Conservation (phyloP, 345 rosid species). For the Eutrema japonicum region DNA sequence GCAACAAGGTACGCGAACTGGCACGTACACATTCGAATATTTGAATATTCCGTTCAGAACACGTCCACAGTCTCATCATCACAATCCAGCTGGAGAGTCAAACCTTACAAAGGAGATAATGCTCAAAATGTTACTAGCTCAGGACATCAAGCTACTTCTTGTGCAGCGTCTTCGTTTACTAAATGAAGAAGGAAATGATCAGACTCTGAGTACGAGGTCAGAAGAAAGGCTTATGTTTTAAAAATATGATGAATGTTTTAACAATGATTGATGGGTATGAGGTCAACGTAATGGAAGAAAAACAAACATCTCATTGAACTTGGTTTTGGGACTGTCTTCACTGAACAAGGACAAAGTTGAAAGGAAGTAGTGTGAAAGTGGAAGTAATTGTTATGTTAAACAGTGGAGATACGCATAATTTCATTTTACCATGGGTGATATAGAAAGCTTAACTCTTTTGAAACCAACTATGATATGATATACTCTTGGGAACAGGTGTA, state of each 20-base stretch:
- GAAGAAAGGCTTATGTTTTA: no score
- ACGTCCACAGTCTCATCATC: neutral
- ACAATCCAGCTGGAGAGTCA: neutral
- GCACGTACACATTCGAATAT: neutral
- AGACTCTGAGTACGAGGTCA: neutral
- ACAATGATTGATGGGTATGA: no score
- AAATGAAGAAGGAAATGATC: neutral
- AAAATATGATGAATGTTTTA: no score
- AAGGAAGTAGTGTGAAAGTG: constrained; percentile 2
- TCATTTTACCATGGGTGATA: no score
- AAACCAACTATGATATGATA: no score
- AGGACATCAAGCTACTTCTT: no score
- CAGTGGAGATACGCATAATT: neutral
- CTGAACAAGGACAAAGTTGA: neutral
- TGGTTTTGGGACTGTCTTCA: neutral
- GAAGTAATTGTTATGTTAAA: neutral
- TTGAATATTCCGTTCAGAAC: neutral
- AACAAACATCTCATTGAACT: neutral
- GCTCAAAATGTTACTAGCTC: no score
- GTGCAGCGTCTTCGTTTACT: neutral
- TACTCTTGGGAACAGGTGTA: no score
- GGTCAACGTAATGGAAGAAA: no score
- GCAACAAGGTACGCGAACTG: neutral
- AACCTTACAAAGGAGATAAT: neutral
- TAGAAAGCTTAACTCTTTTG: no score